phyloP scores from a whole-genome alignment of 345 rosid species.

The Xanthoceras sorbifolium region DNA sequence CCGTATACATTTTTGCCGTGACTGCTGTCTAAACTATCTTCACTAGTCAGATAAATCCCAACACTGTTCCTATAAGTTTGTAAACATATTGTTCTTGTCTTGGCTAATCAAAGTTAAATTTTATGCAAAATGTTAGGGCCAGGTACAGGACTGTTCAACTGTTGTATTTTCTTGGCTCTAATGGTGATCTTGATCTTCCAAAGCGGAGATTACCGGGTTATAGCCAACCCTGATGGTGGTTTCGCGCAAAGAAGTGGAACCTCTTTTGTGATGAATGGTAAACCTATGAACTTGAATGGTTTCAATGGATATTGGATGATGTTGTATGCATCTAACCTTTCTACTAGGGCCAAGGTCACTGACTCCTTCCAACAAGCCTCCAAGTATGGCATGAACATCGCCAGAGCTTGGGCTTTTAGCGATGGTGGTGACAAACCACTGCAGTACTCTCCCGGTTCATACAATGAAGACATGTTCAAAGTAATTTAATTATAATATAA shows the following conservation, averaged over 20 bases:
- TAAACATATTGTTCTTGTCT: not conserved
- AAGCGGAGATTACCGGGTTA: not conserved
- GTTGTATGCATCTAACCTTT: constrained; percentile 57
- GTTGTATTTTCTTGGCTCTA: not conserved
- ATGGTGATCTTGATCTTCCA: constrained; percentile 20
- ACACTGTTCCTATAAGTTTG: not conserved
- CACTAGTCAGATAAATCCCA: not conserved
- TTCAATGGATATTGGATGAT: constrained; percentile 90
- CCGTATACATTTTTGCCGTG: not conserved
- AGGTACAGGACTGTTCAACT: not conserved
- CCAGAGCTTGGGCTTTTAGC: constrained; percentile 81
- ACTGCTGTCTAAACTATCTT: not conserved
- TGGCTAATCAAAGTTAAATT: not conserved
- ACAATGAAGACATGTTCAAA: constrained; percentile 62
- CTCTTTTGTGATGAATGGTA: constrained; percentile 44
- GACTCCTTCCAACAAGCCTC: constrained; percentile 53
- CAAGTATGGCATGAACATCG: constrained; percentile 61
- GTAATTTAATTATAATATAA: no score
- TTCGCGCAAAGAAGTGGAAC: constrained; percentile 48
- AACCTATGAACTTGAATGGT: constrained; percentile 61
- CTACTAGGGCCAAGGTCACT: constrained; percentile 55
- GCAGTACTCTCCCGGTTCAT: constrained; percentile 70
- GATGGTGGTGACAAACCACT: constrained; percentile 65
- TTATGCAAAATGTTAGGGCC: not conserved
- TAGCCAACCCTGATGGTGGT: not conserved